phyloP scores from a whole-genome alignment of 148 eudicot genomes.

The Cornus suecica region DNA sequence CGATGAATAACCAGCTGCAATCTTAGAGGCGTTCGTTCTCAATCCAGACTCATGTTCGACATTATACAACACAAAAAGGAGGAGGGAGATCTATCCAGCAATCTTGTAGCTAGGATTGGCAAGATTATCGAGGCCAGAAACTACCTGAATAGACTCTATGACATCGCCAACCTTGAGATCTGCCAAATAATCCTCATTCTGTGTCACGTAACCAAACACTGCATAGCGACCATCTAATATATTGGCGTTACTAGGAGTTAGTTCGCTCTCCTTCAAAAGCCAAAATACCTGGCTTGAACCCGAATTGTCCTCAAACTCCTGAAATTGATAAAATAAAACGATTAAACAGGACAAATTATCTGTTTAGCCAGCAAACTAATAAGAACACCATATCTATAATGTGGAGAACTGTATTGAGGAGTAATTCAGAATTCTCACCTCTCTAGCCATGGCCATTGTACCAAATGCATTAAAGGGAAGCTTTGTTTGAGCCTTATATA shows the following conservation, averaged over 20 bases:
- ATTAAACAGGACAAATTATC: not conserved
- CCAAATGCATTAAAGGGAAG: slow-evolving; percentile 99
- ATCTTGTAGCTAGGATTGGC: slow-evolving; percentile 94
- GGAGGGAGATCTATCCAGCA: slow-evolving; percentile 48
- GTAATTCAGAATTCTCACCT: slow-evolving; percentile 38
- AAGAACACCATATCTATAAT: not conserved
- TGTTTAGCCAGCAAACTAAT: slow-evolving; percentile 6
- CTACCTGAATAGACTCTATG: slow-evolving; percentile 82
- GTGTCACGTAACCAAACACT: slow-evolving; percentile 88
- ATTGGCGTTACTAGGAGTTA: slow-evolving; percentile 96
- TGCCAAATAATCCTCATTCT: slow-evolving; percentile 82
- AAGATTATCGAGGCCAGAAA: slow-evolving; percentile 86
- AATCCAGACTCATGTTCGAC: not conserved
- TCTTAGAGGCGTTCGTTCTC: not conserved
- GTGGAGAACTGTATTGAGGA: not conserved
- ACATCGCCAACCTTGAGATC: slow-evolving; percentile 97
- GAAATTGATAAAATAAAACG: slow-evolving; percentile 21
- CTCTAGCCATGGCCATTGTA: slow-evolving; percentile 99
- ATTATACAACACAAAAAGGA: not conserved
- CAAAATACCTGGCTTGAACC: slow-evolving; percentile 96
- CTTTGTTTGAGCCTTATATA: slow-evolving; percentile 97
- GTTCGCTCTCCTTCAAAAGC: slow-evolving; percentile 95
- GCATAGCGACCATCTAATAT: slow-evolving; percentile 94
- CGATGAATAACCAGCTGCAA: not conserved
- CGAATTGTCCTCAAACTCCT: slow-evolving; percentile 93